Conservation (phyloP, 2,329 filamentous ascomycete species). For the Xylariaceae sp. region DNA sequence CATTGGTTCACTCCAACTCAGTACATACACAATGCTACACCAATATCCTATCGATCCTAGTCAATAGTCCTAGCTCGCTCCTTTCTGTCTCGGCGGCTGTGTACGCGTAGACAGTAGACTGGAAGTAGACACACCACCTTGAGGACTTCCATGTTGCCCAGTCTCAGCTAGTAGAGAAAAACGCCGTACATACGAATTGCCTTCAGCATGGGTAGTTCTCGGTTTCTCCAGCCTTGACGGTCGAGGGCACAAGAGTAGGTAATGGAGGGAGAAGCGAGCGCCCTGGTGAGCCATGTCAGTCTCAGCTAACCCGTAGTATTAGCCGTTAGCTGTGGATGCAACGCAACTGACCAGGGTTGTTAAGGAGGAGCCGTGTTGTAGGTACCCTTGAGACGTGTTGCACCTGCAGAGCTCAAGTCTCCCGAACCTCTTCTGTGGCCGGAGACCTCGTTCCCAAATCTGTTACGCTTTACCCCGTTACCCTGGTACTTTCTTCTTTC, state of each 20-base stretch:
- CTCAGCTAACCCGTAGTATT: constrained; percentile 8
- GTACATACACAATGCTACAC: constrained; percentile 1
- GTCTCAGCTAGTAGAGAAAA: too few species aligned
- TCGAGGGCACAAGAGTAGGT: neutral
- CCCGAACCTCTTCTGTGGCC: constrained; percentile 14
- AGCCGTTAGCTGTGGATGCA: constrained; percentile 13
- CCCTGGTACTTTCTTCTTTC: constrained; percentile 18
- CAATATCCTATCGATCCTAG: neutral
- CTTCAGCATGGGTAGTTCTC: too few species aligned
- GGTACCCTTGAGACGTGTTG: constrained; percentile 30
- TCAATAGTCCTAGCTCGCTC: neutral
- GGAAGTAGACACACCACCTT: neutral
- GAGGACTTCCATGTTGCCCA: neutral
- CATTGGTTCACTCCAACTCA: neutral
- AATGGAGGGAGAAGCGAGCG: neutral
- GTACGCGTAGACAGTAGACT: neutral
- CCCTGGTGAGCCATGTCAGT: too few species aligned
- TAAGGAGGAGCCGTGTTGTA: constrained; percentile 15
- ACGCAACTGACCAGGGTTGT: constrained; percentile 14
- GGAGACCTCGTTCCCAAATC: constrained; percentile 21
- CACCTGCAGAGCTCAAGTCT: constrained; percentile 22
- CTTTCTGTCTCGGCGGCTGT: neutral
- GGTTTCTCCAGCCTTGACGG: too few species aligned
- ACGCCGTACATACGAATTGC: too few species aligned
- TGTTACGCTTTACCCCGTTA: constrained; percentile 23